Evolutionary conservation across 345 rosid species (phyloP).

Genomic region (Cardamine chenopodiifolia): DNA sequence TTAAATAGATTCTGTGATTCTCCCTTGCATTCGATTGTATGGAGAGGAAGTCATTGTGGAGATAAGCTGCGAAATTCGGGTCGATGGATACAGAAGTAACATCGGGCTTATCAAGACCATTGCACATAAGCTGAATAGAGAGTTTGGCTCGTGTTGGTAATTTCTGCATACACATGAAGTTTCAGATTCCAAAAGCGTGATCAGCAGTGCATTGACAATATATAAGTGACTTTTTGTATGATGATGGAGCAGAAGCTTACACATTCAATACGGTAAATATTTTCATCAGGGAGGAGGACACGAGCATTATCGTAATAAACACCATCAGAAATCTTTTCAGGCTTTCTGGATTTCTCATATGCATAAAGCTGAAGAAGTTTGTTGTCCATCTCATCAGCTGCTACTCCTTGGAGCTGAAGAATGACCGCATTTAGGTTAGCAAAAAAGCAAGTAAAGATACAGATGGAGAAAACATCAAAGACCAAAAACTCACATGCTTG

Average conservation of each 20-base stretch:
- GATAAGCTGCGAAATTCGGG: constrained; percentile 74
- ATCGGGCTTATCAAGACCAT: constrained; percentile 82
- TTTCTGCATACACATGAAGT: constrained; percentile 50
- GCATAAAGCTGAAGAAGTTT: constrained; percentile 82
- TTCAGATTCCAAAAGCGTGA: not conserved
- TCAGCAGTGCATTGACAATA: constrained; percentile 1
- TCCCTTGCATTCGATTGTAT: constrained; percentile 57
- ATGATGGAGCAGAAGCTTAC: constrained; percentile 51
- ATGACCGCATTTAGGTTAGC: not conserved
- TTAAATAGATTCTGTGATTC: constrained; percentile 64
- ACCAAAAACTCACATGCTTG: constrained; percentile 59
- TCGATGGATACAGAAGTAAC: constrained; percentile 73
- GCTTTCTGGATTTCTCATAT: constrained; percentile 74
- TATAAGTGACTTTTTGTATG: not conserved
- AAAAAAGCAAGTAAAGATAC: not conserved
- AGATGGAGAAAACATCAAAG: not conserved
- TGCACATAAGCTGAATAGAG: constrained; percentile 86
- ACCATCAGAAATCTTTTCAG: constrained; percentile 58
- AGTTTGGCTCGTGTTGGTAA: constrained; percentile 52
- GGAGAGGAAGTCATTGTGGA: constrained; percentile 70
- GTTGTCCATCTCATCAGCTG: constrained; percentile 80
- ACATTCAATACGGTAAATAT: constrained; percentile 82
- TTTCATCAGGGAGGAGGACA: constrained; percentile 78
- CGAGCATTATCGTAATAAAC: constrained; percentile 80
- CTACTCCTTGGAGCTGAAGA: constrained; percentile 76